phyloP scores from a whole-genome alignment of 345 rosid species.

The Eutrema japonicum region DNA sequence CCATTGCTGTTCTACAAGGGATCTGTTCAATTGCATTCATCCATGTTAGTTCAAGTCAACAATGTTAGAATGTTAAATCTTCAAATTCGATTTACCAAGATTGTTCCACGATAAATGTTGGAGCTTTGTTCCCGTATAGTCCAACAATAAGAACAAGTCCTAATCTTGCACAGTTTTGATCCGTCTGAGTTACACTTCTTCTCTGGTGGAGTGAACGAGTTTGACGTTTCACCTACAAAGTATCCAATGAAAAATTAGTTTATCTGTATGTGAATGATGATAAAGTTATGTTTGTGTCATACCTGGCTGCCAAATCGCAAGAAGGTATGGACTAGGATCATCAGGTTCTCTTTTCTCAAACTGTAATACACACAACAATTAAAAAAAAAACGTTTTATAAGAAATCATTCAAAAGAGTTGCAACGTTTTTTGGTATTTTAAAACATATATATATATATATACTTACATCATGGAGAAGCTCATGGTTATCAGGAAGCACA shows the following conservation, averaged over 20 bases:
- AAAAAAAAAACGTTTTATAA: neutral
- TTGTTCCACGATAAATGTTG: conserved; percentile 55
- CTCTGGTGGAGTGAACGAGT: conserved; percentile 42
- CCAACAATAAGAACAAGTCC: conserved; percentile 51
- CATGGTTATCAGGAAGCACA: conserved; percentile 62
- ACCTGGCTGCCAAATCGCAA: conserved; percentile 63
- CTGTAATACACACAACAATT: conserved; percentile 38
- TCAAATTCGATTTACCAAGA: conserved; percentile 51
- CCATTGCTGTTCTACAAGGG: conserved; percentile 65
- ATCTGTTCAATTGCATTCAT: conserved; percentile 46
- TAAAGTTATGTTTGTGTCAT: neutral
- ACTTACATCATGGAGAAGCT: conserved; percentile 53
- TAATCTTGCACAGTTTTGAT: conserved; percentile 37
- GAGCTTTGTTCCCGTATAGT: conserved; percentile 34
- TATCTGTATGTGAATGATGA: neutral
- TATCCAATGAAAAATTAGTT: neutral
- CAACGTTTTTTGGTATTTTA: neutral
- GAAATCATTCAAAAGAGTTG: neutral
- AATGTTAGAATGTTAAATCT: neutral
- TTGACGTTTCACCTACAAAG: conserved; percentile 53
- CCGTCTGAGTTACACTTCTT: conserved; percentile 45
- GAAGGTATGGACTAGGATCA: conserved; percentile 60
- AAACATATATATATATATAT: neutral
- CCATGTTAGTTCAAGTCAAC: neutral
- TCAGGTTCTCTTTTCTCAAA: conserved; percentile 53